Conservation (phyloP, 2,329 filamentous ascomycete genomes). For the Fusarium xylarioides region DNA sequence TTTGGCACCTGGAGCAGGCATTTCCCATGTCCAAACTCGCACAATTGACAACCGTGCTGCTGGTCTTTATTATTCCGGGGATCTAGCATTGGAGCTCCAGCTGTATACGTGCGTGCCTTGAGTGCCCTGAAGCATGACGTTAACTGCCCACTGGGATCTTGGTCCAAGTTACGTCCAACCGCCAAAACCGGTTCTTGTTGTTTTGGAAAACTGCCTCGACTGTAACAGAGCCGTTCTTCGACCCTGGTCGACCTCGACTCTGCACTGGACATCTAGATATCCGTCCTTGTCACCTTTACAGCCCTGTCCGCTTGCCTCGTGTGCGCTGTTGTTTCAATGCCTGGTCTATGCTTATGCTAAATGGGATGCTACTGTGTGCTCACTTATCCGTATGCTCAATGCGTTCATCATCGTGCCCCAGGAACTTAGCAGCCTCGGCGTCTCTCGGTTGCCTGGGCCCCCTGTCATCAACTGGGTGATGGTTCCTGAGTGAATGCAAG, state of each 20-base stretch:
- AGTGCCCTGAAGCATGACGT: slow-evolving; percentile 37
- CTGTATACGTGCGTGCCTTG: neutral
- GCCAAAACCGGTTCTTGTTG: slow-evolving; percentile 34
- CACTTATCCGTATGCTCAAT: slow-evolving; percentile 18
- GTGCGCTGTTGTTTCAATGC: slow-evolving; percentile 29
- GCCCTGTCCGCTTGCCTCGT: slow-evolving; percentile 22
- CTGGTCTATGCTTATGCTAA: slow-evolving; percentile 31
- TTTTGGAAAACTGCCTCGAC: slow-evolving; percentile 31
- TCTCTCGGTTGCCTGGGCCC: slow-evolving; percentile 21
- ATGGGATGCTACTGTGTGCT: neutral
- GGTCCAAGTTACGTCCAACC: slow-evolving; percentile 10
- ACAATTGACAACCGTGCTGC: slow-evolving; percentile 21
- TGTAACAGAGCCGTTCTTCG: slow-evolving; percentile 34
- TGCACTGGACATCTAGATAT: slow-evolving; percentile 8
- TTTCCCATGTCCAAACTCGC: slow-evolving; percentile 31
- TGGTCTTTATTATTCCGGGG: slow-evolving; percentile 17
- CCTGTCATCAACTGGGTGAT: slow-evolving; percentile 12
- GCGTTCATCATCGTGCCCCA: slow-evolving; percentile 11
- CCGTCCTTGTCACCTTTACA: slow-evolving; percentile 16
- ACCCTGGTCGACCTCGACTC: slow-evolving; percentile 8
- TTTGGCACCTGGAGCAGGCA: slow-evolving; percentile 27
- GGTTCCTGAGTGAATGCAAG: slow-evolving; percentile 24
- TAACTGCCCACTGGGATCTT: slow-evolving; percentile 18
- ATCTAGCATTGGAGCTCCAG: slow-evolving; percentile 19
- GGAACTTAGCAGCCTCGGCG: slow-evolving; percentile 30